Evolutionary conservation across 768 basidiomycete species (phyloP).

Genomic region (Podaxis pistillaris): DNA sequence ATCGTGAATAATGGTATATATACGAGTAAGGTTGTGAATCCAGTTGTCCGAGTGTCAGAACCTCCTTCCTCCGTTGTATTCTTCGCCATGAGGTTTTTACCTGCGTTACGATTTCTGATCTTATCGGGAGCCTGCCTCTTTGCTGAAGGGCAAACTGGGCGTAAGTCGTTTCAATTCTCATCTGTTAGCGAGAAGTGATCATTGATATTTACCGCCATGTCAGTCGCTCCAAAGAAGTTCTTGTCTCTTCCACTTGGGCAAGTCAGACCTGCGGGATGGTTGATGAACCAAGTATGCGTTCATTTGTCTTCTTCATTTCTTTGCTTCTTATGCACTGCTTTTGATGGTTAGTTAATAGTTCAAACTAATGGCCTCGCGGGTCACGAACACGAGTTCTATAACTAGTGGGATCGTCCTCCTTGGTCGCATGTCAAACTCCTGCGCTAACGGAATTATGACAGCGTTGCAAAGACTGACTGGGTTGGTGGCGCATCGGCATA

Average conservation of each 20-base stretch:
- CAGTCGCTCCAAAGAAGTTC: slow-evolving; percentile 44
- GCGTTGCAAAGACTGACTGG: slow-evolving; percentile 42
- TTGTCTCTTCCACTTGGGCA: slow-evolving; percentile 37
- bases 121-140: slow-evolving; percentile 3
- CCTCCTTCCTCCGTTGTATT: neutral
- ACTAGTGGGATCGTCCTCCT: slow-evolving; percentile 26
- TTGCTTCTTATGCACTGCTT: neutral
- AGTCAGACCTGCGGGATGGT: slow-evolving; percentile 40
- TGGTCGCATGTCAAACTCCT: too few species aligned
- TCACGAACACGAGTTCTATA: slow-evolving; percentile 43
- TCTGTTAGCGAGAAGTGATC: neutral
- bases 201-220: neutral
- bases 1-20: neutral
- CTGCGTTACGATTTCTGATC: slow-evolving; percentile 1
- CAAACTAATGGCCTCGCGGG: slow-evolving; percentile 44
- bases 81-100: slow-evolving; percentile 3
- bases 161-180: slow-evolving; percentile 19
- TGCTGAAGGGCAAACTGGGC: slow-evolving; percentile 22
- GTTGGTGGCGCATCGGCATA: slow-evolving; percentile 38
- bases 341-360: slow-evolving; percentile 31
- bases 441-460: slow-evolving; percentile 14
- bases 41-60: neutral
- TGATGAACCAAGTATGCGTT: slow-evolving; percentile 36
- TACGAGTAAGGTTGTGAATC: neutral
- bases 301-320: neutral